Base-by-base conservation (phyloP, 2,329 filamentous ascomycete genomes). In the Fusarium sp. region DNA sequence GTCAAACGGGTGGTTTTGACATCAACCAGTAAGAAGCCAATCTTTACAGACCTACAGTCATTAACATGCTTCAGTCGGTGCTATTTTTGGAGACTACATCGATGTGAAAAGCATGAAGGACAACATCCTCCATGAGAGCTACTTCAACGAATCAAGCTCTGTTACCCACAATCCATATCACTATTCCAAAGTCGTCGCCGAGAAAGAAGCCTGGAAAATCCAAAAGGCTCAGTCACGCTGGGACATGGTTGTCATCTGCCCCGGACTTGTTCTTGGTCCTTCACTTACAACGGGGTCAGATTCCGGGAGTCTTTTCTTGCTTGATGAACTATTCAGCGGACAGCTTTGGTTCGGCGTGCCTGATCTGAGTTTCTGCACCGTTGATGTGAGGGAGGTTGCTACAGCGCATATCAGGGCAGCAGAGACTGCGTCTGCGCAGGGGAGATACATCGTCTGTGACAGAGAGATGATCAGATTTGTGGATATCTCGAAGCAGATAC, bases 131-230 rank as follows among this genome's bases (percentile, higher is more conserved):
- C 5, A 10, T n/a, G 54, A 58, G 38, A 58, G 54, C 40, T 58
- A 58, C 19, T 58, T 58, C 3, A 58, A 58, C 18, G 54, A 58
- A 13, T 58, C 54, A 10, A 58, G 54, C n/a, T 58, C 54, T 3
- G 54, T 35, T 10, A 58, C 54, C 8, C 54, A 58, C 30, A 58
- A 58, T n/a, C 54, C 54, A 47, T 58, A 58, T 32, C 54, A 58
- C 54, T 58, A 58, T 35, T 58, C 54, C 16, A 58, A 58, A 35
- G 40, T 58, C 10, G 18, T 58, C 32, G 54, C 54, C n/a, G 54
- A 58, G 30, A 58, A 58, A 21, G 54, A 58, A 35, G 54, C 54
- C 2, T 58, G 54, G 54, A 35, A 47, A 18, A 47, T 58, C 2
- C 54, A 58, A 21, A 49, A 58, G n/a, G 30, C 54, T 16, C 54